Base-by-base conservation (phyloP, 768 basidiomycete genomes). In the Obba rivulosa region DNA sequence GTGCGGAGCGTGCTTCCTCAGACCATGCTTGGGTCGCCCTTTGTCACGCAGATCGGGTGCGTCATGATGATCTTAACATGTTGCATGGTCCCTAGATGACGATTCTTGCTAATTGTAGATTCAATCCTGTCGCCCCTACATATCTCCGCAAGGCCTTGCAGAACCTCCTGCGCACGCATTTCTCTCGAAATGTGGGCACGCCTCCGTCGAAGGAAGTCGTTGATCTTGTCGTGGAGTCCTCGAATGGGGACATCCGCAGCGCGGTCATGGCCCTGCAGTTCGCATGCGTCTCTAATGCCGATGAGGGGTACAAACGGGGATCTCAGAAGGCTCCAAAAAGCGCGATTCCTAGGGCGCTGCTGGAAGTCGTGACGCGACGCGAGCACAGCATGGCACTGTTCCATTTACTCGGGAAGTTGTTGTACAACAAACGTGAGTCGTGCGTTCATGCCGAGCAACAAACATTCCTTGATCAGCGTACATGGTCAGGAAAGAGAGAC, bases 241-340 rank as follows among this genome's bases (percentile, higher is more conserved):
- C 88, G 3, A 87, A 87, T 58, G 96, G 96, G 0, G 96, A 99
- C 60, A 88, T 99, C 34, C 75, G 96, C 37, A 89, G 87, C 48
- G 95, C 94, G 1, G 79, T 97, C 51, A 98, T 95, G 83, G 83
- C 87, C 0, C 73, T 98, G 7, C 89, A 99, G 61, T 93, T 99
- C 59, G 80, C 84, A 1, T 95, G 76, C 62, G 64, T 78, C 16
- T 66, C 71, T 17, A 66, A 75, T n/a, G 57, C 57, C 14, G 59
- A 31, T 56, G 49, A 63, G 60, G 51, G 59, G 56, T 28, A 13
- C 16, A 31, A 1, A 7, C 41, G 16, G 5, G 16, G 37, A 51
- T 23, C 23, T 35, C 1, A n/a, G 49, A 52, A 23, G 40, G 43
- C 1, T n/a, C 38, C 5, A 52, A 70, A 67, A 68, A 68, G 66